Evolutionary conservation across 345 rosid species (phyloP), one percentile per base, ranked within the genome.

Genomic region (Streptanthus diversifolius): DNA sequence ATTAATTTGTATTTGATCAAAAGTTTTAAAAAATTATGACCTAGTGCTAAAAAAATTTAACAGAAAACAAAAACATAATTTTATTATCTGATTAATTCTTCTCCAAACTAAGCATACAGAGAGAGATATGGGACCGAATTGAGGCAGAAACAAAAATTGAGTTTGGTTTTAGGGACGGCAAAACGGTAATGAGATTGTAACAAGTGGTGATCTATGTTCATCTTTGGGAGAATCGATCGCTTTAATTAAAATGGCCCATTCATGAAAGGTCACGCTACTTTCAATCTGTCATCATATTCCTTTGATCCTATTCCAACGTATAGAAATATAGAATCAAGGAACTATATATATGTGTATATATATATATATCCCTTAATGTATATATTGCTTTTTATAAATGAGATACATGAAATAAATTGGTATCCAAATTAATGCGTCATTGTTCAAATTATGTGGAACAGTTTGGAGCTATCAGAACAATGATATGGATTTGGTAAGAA

Each of bases 211-310:
- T 58, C n/a, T 48, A 14, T 45, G 40, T 12, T 27, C 30, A 67
- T 39, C 62, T 52, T 53, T 51, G 21, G 36, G 63, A 52, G 79
- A 68, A 75, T 75, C 73, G 29, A 68, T 75, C 18, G 53, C 69
- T 75, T 75, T 75, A 66, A 57, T 37, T 3, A 52, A 67, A 14
- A 25, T 60, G 73, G 39, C 49, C 36, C 48, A 68, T 68, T 60
- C 47, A 40, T 51, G 55, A 67, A 58, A 51, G 55, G 68, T 74
- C 62, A 75, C 78, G 30, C 29, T 39, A 48, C 22, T 56, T 52
- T 73, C 60, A 66, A 11, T 73, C 17, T 65, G 41, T 74, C 78
- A 59, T 74, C 73, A 59, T 74, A 74, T 74, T 74, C 68, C 36
- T 44, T 67, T 75, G 68, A 51, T 75, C 73, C 45, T 75, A 68